Base-by-base conservation (phyloP, 805 yeast genomes). In the Cyberlindnera mrakii region DNA sequence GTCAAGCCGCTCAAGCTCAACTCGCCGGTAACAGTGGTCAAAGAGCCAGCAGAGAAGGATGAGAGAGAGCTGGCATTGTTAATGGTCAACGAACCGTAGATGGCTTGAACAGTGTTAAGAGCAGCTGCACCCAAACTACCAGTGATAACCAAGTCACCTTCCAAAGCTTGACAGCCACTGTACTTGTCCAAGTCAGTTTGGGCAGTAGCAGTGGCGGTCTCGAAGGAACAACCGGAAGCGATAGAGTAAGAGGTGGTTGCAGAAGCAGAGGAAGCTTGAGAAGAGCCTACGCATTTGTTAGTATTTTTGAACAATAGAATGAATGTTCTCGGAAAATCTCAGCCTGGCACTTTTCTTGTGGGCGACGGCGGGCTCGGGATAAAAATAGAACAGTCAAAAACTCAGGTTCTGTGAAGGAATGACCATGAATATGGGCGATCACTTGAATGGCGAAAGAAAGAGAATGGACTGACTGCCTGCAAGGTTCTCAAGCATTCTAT, bases 161-260 rank as follows among this genome's bases (percentile, higher is more conserved):
- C 75, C 54, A 93, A 74, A 49, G 88, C 84, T 32, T 76, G 65
- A 78, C 99, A 93, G 37, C 80, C 72, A 39, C 86, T 66, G 42
- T 84, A 76, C 23, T 64, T 59, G 57, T 88, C 95, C 61, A 91
- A 78, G 54, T 88, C 90, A 29, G 85, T 56, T 67, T 89, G 88
- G 35, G 81, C 77, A 43, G 93, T 79, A 55, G 88, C 95, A 41
- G 95, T 85, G 51, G 71, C 71, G 54, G 73, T 70, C 25, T 70
- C 57, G 70, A 82, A 78, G 32, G 85, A 72, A 76, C 95, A 85
- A 25, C 80, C 77, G 7, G 78, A 77, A 49, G 77, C 74, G 40
- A 74, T 66, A 20, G 70, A 56, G 51, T 64, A 59, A 10, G 74
- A 58, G 23, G 77, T 68, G 39, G 78, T 70, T 50, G 75, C 72